These are phyloP conservation scores for Avena eriantha DNA, from an alignment of 176 grass and related monocot genomes.

Conservation along the genomic window DNA sequence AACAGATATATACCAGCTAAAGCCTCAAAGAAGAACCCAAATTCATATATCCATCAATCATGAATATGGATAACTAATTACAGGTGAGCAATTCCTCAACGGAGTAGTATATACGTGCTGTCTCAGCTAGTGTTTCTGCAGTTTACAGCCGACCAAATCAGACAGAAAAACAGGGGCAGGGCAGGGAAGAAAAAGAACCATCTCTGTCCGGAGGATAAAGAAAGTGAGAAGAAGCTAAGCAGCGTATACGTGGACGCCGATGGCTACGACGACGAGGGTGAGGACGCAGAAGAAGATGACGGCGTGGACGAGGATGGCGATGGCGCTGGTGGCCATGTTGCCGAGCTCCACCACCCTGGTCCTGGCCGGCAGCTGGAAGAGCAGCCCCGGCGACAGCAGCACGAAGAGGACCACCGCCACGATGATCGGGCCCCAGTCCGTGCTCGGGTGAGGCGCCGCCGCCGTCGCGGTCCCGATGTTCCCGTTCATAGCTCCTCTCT, in stretches of 20 bases:
- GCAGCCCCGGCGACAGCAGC: conserved; percentile 74
- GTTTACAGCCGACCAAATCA: not conserved
- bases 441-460: conserved; percentile 39
- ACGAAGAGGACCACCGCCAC: conserved; percentile 92
- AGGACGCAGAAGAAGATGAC: conserved; percentile 86
- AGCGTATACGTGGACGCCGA: conserved; percentile 77
- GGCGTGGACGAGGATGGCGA: conserved; percentile 84
- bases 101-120: not conserved
- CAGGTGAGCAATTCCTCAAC: not conserved
- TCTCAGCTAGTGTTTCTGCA: not conserved
- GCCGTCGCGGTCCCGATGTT: conserved; percentile 12
- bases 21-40: not conserved
- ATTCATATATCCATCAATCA: not conserved
- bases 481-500: not conserved
- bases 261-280: conserved; percentile 79
- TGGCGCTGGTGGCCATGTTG: conserved; percentile 83
- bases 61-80: not conserved
- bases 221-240: conserved; percentile 32
- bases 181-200: not conserved
- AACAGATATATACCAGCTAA: not conserved
- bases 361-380: conserved; percentile 79
- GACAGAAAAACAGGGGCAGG: not conserved
- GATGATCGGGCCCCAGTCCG: conserved; percentile 87
- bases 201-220: not conserved
- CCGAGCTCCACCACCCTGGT: conserved; percentile 76